Evolutionary conservation across 257 asterid genomes (phyloP).

Genomic region (Salvia hispanica): DNA sequence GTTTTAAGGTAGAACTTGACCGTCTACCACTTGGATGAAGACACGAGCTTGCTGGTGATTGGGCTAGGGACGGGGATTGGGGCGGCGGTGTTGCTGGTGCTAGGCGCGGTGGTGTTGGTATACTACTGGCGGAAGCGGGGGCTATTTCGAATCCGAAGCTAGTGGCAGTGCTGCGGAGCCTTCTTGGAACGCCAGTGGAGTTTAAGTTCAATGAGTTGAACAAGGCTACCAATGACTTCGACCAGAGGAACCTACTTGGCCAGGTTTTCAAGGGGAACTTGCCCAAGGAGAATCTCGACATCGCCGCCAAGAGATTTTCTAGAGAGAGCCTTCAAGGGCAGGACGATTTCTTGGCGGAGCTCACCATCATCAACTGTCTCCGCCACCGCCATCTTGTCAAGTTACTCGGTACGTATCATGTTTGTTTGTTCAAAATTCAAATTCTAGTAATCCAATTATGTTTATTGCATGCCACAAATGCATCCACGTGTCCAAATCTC

Average conservation of each 20-base stretch:
- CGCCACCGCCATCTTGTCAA: constrained; percentile 85
- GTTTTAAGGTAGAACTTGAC: constrained; percentile 80
- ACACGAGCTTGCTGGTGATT: constrained; percentile 29
- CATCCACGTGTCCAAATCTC: too few relatives aligned
- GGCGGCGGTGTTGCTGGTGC: constrained; percentile 36
- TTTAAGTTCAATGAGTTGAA: constrained; percentile 64
- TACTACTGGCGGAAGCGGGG: constrained; percentile 41
- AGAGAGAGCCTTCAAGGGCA: constrained; percentile 78
- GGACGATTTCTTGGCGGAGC: constrained; percentile 91
- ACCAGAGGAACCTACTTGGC: constrained; percentile 71
- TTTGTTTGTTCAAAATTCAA: too few relatives aligned
- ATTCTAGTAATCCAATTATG: background rate
- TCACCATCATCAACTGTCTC: constrained; percentile 82
- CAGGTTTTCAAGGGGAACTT: constrained; percentile 69
- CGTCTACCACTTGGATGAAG: constrained; percentile 44
- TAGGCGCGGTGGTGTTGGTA: constrained; percentile 40
- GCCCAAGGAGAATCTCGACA: constrained; percentile 57
- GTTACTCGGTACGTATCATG: constrained; percentile 57
- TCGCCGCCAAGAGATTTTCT: constrained; percentile 80
- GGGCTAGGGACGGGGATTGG: constrained; percentile 59
- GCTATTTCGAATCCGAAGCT: constrained; percentile 43
- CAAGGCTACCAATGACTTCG: constrained; percentile 73
- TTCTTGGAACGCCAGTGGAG: constrained; percentile 86
- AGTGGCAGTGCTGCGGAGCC: constrained; percentile 59
- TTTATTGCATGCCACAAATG: background rate